Base-by-base conservation (phyloP, 768 basidiomycete genomes). In the Suillus sp. region DNA sequence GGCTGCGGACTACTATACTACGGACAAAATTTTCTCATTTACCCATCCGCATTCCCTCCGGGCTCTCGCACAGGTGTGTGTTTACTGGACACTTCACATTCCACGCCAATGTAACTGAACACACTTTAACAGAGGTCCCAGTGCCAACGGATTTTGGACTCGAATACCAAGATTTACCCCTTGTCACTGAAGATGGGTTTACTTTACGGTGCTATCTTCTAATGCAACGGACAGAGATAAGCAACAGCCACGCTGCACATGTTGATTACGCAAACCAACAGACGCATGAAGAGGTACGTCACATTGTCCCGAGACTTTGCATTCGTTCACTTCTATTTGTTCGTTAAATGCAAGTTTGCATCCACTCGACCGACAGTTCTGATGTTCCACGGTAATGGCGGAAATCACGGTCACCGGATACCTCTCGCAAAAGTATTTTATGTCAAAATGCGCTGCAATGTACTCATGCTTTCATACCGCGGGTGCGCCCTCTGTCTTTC, bases 311-410 rank as follows among this genome's bases (percentile, higher is more conserved):
- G 37, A 35, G 13, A 5, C 56, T 37, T 18, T 8, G 34, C 25
- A 11, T 25, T 1, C 13, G 10, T 34, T 48, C 37, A 32, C 30
- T 20, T 11, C 18, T 48, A 53, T 42, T 25, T 45, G 11, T 20
- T 35, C 0, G 1, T 30, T 20, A 2, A 27, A 30, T 20, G 2
- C 27, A 55, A 82, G 82, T 81, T 81, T 64, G 78, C 80, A 18
- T 71, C 78, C 0, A 74, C 72, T 50, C 81, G 95, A 18, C 96
- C 96, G 1, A 97, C 95, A 0, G 81, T 99, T 2, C 75, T 99
- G 57, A 92, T 98, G 87, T 94, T 97, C 62, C 96, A 98, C 68
- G 96, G 96, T 8, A 93, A 93, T 69, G 91, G 87, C 0, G 92
- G 92, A 16, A 94, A 93, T 67, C 80, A 87, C 43, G 96, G 96